Base-by-base conservation (phyloP, 2,329 filamentous ascomycete genomes). In the Geosmithia morbida region DNA sequence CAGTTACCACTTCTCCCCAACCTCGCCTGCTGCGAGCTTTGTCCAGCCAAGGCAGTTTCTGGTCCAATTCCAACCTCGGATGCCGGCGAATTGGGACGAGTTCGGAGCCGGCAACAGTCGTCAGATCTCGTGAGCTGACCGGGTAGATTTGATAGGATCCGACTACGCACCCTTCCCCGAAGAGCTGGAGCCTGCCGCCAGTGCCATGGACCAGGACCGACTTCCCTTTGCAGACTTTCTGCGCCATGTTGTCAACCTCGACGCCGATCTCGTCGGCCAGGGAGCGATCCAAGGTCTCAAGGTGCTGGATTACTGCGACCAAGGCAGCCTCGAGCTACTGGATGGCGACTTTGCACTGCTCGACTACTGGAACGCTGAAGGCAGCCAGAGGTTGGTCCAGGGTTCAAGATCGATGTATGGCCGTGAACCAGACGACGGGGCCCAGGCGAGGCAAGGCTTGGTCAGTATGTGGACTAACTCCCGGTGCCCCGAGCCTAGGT, bases 261-360 rank as follows among this genome's bases (percentile, higher is more conserved):
- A 66, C 20, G 49, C 62, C 2, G 57, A 57, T n/a, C 66, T 67
- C 48, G 54, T 59, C 7, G 22, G 20, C 6, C 33, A 37, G 11
- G 33, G 6, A 3, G 30, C 33, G 3, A 45, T 45, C 3, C 68
- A 69, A 48, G 67, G 65, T 1, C 59, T 70, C 14, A 63, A 63
- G 17, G 64, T 74, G 3, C 56, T 75, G 7, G 66, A 75, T 52
- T 74, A 74, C 51, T 73, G 69, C 50, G 66, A 70, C 46, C 65
- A 75, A 49, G 60, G 59, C 44, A 71, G 66, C 48, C 58, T 75
- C 29, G 71, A 75, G 44, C 61, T 76, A 19, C 73, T 68, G 11
- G 72, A 75, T 16, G 59, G 70, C 29, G 72, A 76, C 52, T 75
- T 74, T 55, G 67, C 68, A 1, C 58, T 75, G 5, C 54, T 76